phyloP scores from a whole-genome alignment of 1,139 yeast genomes.

The Yamadazyma taylorii region DNA sequence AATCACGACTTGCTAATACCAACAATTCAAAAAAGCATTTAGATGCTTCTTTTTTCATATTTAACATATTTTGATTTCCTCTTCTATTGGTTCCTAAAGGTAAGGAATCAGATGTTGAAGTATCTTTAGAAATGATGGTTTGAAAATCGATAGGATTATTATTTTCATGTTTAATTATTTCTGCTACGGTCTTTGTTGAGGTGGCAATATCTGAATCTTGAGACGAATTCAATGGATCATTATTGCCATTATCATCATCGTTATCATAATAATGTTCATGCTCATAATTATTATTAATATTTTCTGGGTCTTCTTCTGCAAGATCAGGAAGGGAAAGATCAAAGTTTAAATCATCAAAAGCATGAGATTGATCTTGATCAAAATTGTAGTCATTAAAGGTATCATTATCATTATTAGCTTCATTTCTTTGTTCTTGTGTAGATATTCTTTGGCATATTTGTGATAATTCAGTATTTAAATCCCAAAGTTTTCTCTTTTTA shows the following conservation, averaged over 20 bases:
- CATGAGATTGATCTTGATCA: slow-evolving; percentile 20
- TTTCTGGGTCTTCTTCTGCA: slow-evolving; percentile 19
- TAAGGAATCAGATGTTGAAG: slow-evolving; percentile 12
- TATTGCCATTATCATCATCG: no score
- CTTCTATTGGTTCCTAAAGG: slow-evolving; percentile 33
- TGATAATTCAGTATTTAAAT: slow-evolving; percentile 33
- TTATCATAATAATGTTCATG: no score
- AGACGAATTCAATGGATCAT: slow-evolving; percentile 6
- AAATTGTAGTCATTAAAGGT: slow-evolving; percentile 30
- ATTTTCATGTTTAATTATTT: slow-evolving; percentile 12
- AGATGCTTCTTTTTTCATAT: slow-evolving; percentile 62
- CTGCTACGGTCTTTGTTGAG: slow-evolving; percentile 13
- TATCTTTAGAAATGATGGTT: slow-evolving; percentile 43
- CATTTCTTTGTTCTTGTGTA: slow-evolving; percentile 23
- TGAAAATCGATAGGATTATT: slow-evolving; percentile 25
- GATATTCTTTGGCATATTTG: slow-evolving; percentile 32
- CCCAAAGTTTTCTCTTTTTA: slow-evolving; percentile 33
- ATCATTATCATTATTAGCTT: slow-evolving; percentile 22
- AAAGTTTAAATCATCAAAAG: slow-evolving; percentile 31
- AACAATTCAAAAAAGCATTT: slow-evolving; percentile 79
- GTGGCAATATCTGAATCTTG: slow-evolving; percentile 10
- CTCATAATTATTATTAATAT: no score
- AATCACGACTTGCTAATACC: slow-evolving; percentile 78
- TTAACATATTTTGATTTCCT: slow-evolving; percentile 20
- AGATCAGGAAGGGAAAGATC: slow-evolving; percentile 43